These are phyloP conservation scores for Ascosphaera pollenicola DNA, from an alignment of 2,329 filamentous ascomycete genomes.

Conservation along the genomic window DNA sequence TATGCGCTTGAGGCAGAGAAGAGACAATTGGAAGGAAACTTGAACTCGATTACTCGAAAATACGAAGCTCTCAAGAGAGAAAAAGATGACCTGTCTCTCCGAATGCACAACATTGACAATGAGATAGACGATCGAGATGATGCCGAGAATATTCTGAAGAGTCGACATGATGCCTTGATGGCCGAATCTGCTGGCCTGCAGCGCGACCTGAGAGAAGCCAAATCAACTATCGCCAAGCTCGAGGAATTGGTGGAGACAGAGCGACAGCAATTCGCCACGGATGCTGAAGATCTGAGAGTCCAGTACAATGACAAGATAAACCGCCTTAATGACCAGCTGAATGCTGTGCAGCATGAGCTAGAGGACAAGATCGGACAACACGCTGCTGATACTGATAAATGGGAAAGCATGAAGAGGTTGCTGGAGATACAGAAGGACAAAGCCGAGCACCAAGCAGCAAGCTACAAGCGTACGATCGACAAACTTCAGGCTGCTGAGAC, in stretches of 20 bases:
- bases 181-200: constrained; percentile 46
- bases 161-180: constrained; percentile 43
- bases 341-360: constrained; percentile 39
- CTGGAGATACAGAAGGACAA: constrained; percentile 43
- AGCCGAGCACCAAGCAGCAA: constrained; percentile 43
- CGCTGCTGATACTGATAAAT: constrained; percentile 49
- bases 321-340: constrained; percentile 32
- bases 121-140: constrained; percentile 35
- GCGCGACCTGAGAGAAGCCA: constrained; percentile 32
- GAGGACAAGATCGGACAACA: constrained; percentile 49
- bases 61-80: constrained; percentile 12
- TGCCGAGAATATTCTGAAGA: constrained; percentile 48
- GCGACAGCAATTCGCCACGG: constrained; percentile 34
- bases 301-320: constrained; percentile 34
- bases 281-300: constrained; percentile 35
- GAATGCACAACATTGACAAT: constrained; percentile 33
- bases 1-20: constrained; percentile 20
- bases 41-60: constrained; percentile 11
- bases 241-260: constrained; percentile 29
- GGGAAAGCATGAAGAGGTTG: constrained; percentile 43
- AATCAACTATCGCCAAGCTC: constrained; percentile 23
- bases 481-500: constrained; percentile 46
- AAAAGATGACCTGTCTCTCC: constrained; percentile 18
- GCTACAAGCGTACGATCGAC: constrained; percentile 49
- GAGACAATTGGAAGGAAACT: constrained; percentile 20